Evolutionary conservation across 805 yeast species (phyloP).

Genomic region (Isabelozyma rhagii): DNA sequence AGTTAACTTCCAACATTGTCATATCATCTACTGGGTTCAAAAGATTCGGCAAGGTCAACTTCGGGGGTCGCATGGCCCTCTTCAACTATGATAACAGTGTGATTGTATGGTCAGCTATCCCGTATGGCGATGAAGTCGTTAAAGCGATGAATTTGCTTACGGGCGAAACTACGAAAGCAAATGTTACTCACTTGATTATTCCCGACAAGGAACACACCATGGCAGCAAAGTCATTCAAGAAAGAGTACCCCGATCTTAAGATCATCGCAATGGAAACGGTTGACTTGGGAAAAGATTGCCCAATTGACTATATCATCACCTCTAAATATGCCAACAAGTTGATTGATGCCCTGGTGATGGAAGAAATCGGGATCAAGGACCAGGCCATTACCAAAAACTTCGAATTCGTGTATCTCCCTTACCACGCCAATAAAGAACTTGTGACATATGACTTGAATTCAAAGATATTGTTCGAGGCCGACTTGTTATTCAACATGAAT

Average conservation of each 20-base stretch:
- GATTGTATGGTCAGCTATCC: slow-evolving; percentile 58
- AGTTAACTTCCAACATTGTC: slow-evolving; percentile 31
- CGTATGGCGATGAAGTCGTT: slow-evolving; percentile 46
- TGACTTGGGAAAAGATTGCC: slow-evolving; percentile 25
- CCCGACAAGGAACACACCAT: slow-evolving; percentile 67
- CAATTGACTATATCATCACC: slow-evolving; percentile 41
- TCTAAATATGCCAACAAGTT: slow-evolving; percentile 31
- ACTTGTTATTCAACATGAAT: slow-evolving; percentile 58
- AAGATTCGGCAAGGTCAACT: slow-evolving; percentile 26
- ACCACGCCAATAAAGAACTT: slow-evolving; percentile 58
- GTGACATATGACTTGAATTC: slow-evolving; percentile 46
- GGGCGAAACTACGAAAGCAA: slow-evolving; percentile 22
- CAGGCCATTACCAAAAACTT: slow-evolving; percentile 38
- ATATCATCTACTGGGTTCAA: slow-evolving; percentile 33
- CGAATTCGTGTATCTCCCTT: slow-evolving; percentile 56
- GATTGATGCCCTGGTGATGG: slow-evolving; percentile 17
- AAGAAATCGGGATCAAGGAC: slow-evolving; percentile 33
- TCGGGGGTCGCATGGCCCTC: slow-evolving; percentile 43
- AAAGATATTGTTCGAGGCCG: slow-evolving; percentile 56
- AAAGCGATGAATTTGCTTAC: slow-evolving; percentile 33
- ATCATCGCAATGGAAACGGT: slow-evolving; percentile 52
- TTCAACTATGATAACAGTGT: slow-evolving; percentile 27
- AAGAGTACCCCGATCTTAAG: slow-evolving; percentile 46
- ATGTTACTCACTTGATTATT: slow-evolving; percentile 50
- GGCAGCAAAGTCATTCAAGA: slow-evolving; percentile 55